Evolutionary conservation across 1,284 basidiomycete species (phyloP).

Genomic region (Sparassis latifolia): DNA sequence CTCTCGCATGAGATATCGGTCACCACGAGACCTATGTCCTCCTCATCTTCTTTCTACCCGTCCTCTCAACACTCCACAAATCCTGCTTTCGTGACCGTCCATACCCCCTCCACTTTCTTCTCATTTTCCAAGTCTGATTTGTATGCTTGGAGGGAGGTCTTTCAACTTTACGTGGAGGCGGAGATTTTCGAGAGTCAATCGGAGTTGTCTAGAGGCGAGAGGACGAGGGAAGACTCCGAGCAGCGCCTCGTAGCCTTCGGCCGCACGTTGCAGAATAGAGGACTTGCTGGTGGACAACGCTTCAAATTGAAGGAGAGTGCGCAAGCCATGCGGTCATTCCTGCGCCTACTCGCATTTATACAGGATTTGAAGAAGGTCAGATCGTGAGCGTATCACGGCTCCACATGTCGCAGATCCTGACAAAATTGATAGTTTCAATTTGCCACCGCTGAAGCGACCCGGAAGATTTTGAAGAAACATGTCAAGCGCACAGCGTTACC

Average conservation of each 20-base stretch:
- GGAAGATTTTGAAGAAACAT: conserved; percentile 94
- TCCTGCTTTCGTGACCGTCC: conserved; percentile 26
- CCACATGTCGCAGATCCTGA: not conserved
- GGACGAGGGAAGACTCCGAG: conserved; percentile 71
- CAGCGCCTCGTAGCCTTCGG: conserved; percentile 66
- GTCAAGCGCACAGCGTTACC: conserved; percentile 79
- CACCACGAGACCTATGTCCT: conserved; percentile 54
- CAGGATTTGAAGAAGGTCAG: conserved; percentile 79
- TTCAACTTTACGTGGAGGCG: conserved; percentile 81
- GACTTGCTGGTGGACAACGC: conserved; percentile 50
- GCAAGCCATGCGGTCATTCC: conserved; percentile 71
- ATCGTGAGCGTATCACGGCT: conserved; percentile 2
- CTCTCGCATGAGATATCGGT: conserved; percentile 59
- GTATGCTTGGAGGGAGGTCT: conserved; percentile 91
- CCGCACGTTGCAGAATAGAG: conserved; percentile 56
- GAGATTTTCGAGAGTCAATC: conserved; percentile 81
- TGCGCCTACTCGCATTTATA: conserved; percentile 77
- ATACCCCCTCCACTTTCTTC: conserved; percentile 9
- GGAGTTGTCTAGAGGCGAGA: conserved; percentile 74
- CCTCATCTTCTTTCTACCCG: conserved; percentile 37
- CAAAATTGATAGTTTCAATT: conserved; percentile 54
- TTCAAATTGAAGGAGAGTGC: conserved; percentile 61
- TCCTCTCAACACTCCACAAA: conserved; percentile 38
- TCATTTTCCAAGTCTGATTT: conserved; percentile 53
- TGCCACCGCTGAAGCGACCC: conserved; percentile 84